A percentile compares a stretch with the other conserved stretches of the same genome.
Evolutionary conservation across 805 yeast genomes (phyloP).

Genomic region (Kazachstania bromeliacearum): DNA sequence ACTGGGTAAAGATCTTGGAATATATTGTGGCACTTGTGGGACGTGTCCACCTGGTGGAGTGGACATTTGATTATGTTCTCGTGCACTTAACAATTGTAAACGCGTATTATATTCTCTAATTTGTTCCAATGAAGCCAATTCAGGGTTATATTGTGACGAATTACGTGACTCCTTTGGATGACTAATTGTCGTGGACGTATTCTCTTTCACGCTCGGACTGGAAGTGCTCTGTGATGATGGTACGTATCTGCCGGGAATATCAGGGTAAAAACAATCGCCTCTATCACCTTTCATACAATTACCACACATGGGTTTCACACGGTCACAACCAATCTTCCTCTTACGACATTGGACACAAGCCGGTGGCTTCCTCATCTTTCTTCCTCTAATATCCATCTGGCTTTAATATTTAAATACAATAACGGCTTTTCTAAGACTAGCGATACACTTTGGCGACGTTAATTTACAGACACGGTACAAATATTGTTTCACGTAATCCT

Average conservation of each 20-base stretch:
- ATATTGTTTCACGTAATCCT: no score
- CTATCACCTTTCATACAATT: slow-evolving; percentile 26
- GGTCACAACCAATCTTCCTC: slow-evolving; percentile 44
- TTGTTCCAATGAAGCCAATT: slow-evolving; percentile 23
- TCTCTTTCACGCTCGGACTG: not conserved
- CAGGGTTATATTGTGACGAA: slow-evolving; percentile 10
- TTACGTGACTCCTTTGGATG: slow-evolving; percentile 22
- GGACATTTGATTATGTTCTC: slow-evolving; percentile 11
- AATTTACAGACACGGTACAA: no score
- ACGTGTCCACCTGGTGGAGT: slow-evolving; percentile 7
- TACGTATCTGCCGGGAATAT: slow-evolving; percentile 3
- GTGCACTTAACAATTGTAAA: slow-evolving; percentile 18
- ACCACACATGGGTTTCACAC: slow-evolving; percentile 38
- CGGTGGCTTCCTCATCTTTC: slow-evolving; percentile 10
- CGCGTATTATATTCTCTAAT: slow-evolving; percentile 25
- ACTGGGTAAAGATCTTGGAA: slow-evolving; percentile 17
- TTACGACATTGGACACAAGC: slow-evolving; percentile 36
- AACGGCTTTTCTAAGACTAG: no score
- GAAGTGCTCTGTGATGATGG: not conserved
- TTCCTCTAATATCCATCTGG: slow-evolving; percentile 14
- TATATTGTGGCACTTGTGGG: slow-evolving; percentile 16
- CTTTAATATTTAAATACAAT: no score
- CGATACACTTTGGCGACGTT: no score
- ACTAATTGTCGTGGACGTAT: not conserved
- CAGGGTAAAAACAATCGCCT: slow-evolving; percentile 18